phyloP scores from a whole-genome alignment of 192 early-diverging fungal genomes.

The Cetraspora pellucida region DNA sequence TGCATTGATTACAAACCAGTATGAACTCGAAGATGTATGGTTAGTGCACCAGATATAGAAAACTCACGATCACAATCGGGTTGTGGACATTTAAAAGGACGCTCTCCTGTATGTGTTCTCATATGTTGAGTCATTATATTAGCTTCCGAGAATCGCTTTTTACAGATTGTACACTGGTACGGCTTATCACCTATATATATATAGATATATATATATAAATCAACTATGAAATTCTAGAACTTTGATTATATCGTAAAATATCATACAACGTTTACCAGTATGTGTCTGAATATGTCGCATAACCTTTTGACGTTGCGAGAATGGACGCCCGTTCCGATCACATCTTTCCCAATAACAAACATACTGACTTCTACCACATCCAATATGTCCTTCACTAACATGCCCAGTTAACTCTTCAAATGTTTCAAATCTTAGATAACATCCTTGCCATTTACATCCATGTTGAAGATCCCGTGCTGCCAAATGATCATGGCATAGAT shows the following conservation, averaged over 20 bases:
- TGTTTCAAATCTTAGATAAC: conserved; percentile 57
- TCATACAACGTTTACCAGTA: conserved; percentile 43
- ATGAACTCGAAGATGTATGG: conserved; percentile 70
- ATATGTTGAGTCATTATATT: conserved; percentile 79
- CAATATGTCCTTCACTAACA: conserved; percentile 66
- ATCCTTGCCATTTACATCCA: conserved; percentile 74
- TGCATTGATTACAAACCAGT: conserved; percentile 39
- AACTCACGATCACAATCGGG: conserved; percentile 67
- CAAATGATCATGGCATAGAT: conserved; percentile 63
- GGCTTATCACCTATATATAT: conserved; percentile 71
- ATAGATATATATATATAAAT: background rate
- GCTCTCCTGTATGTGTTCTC: conserved; percentile 78
- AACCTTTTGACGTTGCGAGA: conserved; percentile 60
- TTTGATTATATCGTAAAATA: background rate
- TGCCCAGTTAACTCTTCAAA: conserved; percentile 69
- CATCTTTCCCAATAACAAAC: conserved; percentile 57
- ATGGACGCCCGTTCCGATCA: conserved; percentile 50
- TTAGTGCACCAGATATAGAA: conserved; percentile 68
- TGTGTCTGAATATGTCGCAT: conserved; percentile 87
- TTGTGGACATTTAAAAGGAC: conserved; percentile 68
- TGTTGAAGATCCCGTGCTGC: conserved; percentile 53
- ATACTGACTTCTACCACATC: conserved; percentile 59
- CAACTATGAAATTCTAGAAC: background rate
- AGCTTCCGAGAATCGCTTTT: conserved; percentile 78
- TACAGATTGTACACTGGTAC: conserved; percentile 74